Percentiles rank a stretch among this genome's conserved stretches.
Evolutionary conservation across 352 stramenopile species (phyloP).

Genomic region (Phytopythium boreale): DNA sequence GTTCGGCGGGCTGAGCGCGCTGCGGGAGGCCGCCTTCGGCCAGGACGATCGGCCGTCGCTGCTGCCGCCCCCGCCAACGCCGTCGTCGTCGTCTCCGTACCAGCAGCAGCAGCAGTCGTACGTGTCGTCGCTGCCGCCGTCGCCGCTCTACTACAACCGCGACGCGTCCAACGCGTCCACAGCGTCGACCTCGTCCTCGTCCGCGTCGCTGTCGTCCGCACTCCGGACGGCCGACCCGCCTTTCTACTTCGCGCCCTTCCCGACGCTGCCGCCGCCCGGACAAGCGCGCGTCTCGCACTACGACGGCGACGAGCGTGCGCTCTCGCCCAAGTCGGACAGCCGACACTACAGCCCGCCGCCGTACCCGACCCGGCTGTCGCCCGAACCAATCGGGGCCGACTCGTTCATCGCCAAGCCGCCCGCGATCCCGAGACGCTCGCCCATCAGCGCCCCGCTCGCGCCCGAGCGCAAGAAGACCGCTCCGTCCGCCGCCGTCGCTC

Average conservation of each 20-base stretch:
- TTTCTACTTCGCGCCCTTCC: constrained; percentile 21
- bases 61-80: background rate
- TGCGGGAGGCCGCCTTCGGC: constrained; percentile 9
- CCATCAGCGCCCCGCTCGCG: constrained; percentile 14
- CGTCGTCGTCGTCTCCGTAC: background rate
- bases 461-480: constrained; percentile 9
- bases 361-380: background rate
- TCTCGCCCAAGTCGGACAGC: constrained; percentile 11
- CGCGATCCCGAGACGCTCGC: constrained; percentile 14
- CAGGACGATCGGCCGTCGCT: constrained; percentile 5
- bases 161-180: constrained; percentile 18
- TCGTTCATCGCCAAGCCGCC: constrained; percentile 14
- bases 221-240: constrained; percentile 10
- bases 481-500: constrained; percentile 11
- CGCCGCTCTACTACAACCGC: constrained; percentile 16
- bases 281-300: background rate
- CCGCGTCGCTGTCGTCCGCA: constrained; percentile 5
- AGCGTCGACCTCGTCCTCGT: background rate
- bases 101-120: constrained; percentile 11
- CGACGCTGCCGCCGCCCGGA: constrained; percentile 11
- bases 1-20: constrained; percentile 9
- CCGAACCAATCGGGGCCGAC: background rate
- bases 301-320: constrained; percentile 3
- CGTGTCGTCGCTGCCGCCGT: constrained; percentile 3
- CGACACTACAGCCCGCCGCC: constrained; percentile 6